Conservation (phyloP, 805 yeast species). For the Isabelozyma pseudorhagii region DNA sequence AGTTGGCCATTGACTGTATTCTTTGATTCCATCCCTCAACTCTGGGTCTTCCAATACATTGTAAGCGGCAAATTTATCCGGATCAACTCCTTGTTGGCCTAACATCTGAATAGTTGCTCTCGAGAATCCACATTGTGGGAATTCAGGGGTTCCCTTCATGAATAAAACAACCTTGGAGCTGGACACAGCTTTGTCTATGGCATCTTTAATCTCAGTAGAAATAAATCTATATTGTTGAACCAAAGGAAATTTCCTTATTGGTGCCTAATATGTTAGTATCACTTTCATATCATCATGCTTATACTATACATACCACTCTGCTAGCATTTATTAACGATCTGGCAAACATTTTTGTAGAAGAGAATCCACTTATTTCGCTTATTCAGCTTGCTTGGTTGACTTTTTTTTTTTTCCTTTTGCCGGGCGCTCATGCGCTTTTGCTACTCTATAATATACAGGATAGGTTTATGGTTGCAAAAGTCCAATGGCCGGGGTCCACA, state of each 20-base stretch:
- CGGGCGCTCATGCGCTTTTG: background rate
- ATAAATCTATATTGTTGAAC: constrained; percentile 40
- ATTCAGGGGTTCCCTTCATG: constrained; percentile 98
- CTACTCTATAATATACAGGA: background rate
- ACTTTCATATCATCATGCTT: background rate
- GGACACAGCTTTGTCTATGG: constrained; percentile 80
- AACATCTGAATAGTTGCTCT: constrained; percentile 89
- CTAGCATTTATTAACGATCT: constrained; percentile 8
- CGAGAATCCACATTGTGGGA: constrained; percentile 97
- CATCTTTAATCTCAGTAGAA: constrained; percentile 75
- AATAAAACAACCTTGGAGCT: constrained; percentile 94
- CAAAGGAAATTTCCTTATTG: background rate
- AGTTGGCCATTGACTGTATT: constrained; percentile 96
- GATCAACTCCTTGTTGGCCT: constrained; percentile 97
- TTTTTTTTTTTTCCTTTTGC: background rate
- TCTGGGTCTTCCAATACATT: constrained; percentile 95
- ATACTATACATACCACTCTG: constrained; percentile 8
- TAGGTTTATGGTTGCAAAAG: background rate
- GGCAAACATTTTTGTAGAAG: constrained; percentile 3
- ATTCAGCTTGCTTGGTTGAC: background rate
- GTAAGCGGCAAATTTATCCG: constrained; percentile 92
- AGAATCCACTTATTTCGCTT: background rate
- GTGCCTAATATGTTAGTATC: background rate
- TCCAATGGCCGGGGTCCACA: background rate
- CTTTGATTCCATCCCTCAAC: constrained; percentile 92